A percentile compares a stretch with the other conserved stretches of the same genome.
Conservation (phyloP, 2,329 filamentous ascomycete genomes). For the Botrytis medusae region DNA sequence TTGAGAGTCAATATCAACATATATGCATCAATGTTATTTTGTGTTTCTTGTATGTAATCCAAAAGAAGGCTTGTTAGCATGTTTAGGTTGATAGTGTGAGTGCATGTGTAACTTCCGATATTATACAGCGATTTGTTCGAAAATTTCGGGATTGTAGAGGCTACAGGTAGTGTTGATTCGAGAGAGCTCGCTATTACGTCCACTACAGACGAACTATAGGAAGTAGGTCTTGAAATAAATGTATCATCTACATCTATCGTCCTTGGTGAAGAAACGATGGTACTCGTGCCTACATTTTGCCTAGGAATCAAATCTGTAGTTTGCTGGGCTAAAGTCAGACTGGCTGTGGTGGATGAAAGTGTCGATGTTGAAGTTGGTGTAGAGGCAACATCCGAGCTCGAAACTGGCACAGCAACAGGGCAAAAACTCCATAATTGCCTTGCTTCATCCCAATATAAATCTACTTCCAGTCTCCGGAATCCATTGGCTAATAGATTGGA, state of each 20-base stretch:
- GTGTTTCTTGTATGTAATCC: constrained; percentile 54
- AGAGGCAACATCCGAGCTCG: neutral
- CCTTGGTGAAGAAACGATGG: neutral
- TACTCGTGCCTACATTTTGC: neutral
- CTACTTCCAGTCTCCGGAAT: constrained; percentile 57
- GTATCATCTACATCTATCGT: neutral
- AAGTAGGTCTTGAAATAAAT: neutral
- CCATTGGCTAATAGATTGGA: constrained; percentile 62
- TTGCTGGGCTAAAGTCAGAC: constrained; percentile 7
- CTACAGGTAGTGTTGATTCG: constrained; percentile 27
- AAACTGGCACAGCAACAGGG: constrained; percentile 46
- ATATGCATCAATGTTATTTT: constrained; percentile 54
- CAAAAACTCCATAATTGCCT: constrained; percentile 59
- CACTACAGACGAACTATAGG: neutral
- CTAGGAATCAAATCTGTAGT: constrained; percentile 11
- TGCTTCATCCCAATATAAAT: constrained; percentile 62
- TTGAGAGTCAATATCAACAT: constrained; percentile 57
- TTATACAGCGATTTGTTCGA: constrained; percentile 42
- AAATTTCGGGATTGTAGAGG: constrained; percentile 25
- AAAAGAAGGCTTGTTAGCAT: constrained; percentile 51
- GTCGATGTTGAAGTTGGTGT: constrained; percentile 2
- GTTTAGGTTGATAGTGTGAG: constrained; percentile 50
- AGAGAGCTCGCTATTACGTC: constrained; percentile 26
- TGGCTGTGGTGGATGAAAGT: constrained; percentile 28
- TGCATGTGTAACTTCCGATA: constrained; percentile 57